These are phyloP conservation scores for Dunaliella primolecta DNA, from an alignment of 139 green algal species.

Conservation along the genomic window DNA sequence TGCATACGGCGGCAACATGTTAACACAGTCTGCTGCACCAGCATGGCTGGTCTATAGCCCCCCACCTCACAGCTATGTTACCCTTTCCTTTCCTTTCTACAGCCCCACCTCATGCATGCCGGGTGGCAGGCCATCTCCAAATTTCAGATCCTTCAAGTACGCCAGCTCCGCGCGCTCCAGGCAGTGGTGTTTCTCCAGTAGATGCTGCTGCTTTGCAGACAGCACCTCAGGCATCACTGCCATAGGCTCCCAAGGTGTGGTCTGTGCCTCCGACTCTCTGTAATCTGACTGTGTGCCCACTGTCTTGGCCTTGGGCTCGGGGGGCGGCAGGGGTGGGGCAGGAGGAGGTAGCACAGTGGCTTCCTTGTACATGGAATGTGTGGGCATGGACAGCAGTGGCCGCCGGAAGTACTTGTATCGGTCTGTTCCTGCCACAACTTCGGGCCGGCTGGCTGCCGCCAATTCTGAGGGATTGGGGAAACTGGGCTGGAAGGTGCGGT, in stretches of 20 bases:
- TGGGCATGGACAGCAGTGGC: conserved; percentile 23
- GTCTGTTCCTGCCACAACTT: conserved; percentile 32
- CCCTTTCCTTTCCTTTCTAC: no score
- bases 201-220: conserved; percentile 55
- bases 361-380: conserved; percentile 29
- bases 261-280: conserved; percentile 75
- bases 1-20: no score
- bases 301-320: conserved; percentile 35
- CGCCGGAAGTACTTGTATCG: conserved; percentile 52
- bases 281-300: conserved; percentile 76
- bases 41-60: no score
- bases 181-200: conserved; percentile 41
- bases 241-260: conserved; percentile 60
- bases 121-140: conserved; percentile 58
- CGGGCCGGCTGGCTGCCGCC: background rate
- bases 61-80: no score
- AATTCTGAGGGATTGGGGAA: background rate
- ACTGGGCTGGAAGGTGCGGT: conserved; percentile 44
- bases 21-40: no score
- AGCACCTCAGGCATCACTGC: conserved; percentile 46
- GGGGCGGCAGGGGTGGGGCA: background rate
- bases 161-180: conserved; percentile 65
- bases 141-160: conserved; percentile 60
- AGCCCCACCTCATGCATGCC: conserved; percentile 45
- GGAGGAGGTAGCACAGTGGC: conserved; percentile 5